Evolutionary conservation across 345 rosid species (phyloP).

Genomic region (Isatis tinctoria): DNA sequence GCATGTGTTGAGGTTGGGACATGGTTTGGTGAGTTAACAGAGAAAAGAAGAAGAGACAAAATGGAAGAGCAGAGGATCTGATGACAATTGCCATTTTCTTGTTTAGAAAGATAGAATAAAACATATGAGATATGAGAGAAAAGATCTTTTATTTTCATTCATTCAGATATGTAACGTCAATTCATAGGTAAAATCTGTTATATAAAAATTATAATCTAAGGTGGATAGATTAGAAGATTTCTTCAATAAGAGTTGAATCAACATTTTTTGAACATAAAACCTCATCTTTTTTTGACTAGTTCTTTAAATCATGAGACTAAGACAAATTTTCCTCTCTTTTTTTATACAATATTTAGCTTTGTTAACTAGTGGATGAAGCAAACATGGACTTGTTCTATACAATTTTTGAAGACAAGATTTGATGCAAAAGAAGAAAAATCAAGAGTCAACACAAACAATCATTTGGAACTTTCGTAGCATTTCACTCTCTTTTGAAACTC

Average conservation of each 20-base stretch:
- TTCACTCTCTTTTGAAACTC: too few species aligned
- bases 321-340: too few species aligned
- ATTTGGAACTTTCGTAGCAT: background rate
- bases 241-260: background rate
- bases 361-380: background rate
- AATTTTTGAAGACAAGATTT: background rate
- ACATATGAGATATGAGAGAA: background rate
- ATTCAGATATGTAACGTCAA: background rate
- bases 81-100: background rate
- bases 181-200: background rate
- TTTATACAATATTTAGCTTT: background rate
- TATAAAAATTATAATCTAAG: background rate
- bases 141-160: background rate
- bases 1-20: constrained; percentile 11
- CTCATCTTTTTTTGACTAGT: background rate
- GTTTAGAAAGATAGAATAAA: background rate
- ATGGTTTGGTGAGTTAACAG: background rate
- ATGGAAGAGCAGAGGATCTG: background rate
- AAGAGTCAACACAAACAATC: background rate
- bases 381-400: background rate
- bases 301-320: background rate
- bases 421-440: background rate
- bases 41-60: background rate
- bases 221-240: background rate
- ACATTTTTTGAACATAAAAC: background rate